A percentile compares a stretch with the other conserved stretches of the same genome.
These are phyloP conservation scores for Dictyostelium capitatum DNA, from an alignment of 78 protist genomes.

Conservation along the genomic window DNA sequence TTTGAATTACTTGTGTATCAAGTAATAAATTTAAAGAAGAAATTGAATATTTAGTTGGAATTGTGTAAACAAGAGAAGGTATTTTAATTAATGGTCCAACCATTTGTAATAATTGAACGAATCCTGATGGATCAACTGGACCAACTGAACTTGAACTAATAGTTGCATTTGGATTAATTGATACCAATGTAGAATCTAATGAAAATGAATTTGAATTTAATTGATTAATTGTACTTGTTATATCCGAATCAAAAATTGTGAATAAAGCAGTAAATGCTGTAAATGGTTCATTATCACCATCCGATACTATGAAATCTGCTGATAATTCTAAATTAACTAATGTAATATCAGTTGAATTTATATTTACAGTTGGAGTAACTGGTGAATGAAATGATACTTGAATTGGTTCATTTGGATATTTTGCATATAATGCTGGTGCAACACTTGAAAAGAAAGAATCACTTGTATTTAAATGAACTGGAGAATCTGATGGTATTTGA, in stretches of 20 bases:
- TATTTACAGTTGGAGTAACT: background rate
- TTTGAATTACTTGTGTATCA: constrained; percentile 1
- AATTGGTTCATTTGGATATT: constrained; percentile 7
- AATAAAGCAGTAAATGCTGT: background rate
- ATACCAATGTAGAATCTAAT: background rate
- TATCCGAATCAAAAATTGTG: background rate
- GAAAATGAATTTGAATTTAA: background rate
- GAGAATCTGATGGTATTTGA: background rate
- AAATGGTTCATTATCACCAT: background rate
- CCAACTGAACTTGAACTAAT: constrained; percentile 4
- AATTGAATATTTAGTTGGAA: constrained; percentile 12
- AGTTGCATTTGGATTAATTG: background rate
- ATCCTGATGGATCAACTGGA: constrained; percentile 33
- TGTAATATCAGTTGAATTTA: constrained; percentile 12
- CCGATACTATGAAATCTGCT: background rate
- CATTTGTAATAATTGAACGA: constrained; percentile 31
- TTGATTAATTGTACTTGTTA: background rate
- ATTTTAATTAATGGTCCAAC: background rate
- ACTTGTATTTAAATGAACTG: constrained; percentile 26
- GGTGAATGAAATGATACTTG: constrained; percentile 21
- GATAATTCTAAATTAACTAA: background rate
- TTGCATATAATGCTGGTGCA: background rate
- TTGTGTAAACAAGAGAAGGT: constrained; percentile 22
- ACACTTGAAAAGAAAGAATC: background rate
- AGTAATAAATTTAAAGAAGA: background rate